Evolutionary conservation across 345 rosid genomes (phyloP), one percentile per base, ranked within the genome.

Genomic region (Bruguiera parviflora): DNA sequence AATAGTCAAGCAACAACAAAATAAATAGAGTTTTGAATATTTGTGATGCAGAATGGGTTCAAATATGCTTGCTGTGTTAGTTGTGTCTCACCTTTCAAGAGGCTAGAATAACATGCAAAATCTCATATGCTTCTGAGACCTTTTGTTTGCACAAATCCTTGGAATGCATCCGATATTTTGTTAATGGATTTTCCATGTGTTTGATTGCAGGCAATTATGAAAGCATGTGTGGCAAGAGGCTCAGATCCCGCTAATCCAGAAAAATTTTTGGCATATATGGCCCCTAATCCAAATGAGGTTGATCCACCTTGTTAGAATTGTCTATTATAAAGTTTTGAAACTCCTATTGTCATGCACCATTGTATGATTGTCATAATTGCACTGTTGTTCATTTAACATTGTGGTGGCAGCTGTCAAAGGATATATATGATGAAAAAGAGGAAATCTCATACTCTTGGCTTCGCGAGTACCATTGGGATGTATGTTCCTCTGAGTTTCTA

Each of bases 381-480:
- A 8, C 64, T 53, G 51, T 70, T 53, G 11, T 59, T 63, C 46
- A 63, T 5, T 21, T 66, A 10, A 52, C 35, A 56, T 60, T 58
- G 31, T 78, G 72, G 55, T 82, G 73, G 69, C 88, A 95, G 99
- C 70, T 92, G 49, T 84, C 85, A 0, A 95, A 88, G 86, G 97
- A 92, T 74, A 84, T 89, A 56, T 80, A 75, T 69, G 94, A 95
- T 72, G 97, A 80, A 75, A 78, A 73, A 35, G 97, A 92, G 78
- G 99, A 95, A 58, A 81, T 83, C 73, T 82, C 84, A 11, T 95
- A 90, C 78, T 79, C 91, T 59, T 95, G 99, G 99, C 72, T 92
- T 73, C 89, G 99, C 3, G 98, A 90, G 76, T 95, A 95, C 82
- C 66, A 85, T 39, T 95, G 99, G 99, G 89, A 90, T 84, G 99